Percentiles rank a stretch among this genome's conserved stretches.
Conservation (phyloP, 768 basidiomycete genomes). For the Tubosaeta brunneosetosa region DNA sequence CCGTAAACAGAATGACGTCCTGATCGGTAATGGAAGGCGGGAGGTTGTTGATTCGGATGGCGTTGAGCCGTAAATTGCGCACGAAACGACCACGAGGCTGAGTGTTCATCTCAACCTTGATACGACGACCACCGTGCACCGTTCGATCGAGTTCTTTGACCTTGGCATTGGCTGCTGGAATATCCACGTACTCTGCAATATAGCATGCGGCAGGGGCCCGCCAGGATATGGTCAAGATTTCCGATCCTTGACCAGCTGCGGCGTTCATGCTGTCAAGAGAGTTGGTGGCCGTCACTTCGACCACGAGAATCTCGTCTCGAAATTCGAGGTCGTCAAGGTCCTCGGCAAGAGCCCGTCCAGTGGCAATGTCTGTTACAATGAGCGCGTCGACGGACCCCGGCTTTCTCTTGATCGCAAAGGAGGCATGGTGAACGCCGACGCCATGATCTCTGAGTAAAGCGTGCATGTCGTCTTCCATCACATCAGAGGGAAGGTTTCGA, state of each 20-base stretch:
- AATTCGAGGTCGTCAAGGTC: constrained; percentile 50
- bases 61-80: constrained; percentile 24
- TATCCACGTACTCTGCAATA: constrained; percentile 39
- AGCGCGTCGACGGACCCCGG: constrained; percentile 36
- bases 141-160: constrained; percentile 35
- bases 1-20: constrained; percentile 30
- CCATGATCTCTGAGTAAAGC: constrained; percentile 43
- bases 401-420: constrained; percentile 30
- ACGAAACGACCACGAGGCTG: constrained; percentile 31
- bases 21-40: constrained; percentile 24
- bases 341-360: constrained; percentile 37
- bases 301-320: constrained; percentile 36
- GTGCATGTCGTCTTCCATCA: constrained; percentile 36
- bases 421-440: constrained; percentile 31
- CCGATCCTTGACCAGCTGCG: constrained; percentile 26
- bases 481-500: constrained; percentile 40
- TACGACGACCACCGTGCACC: constrained; percentile 37
- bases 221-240: constrained; percentile 51
- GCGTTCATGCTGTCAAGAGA: constrained; percentile 41
- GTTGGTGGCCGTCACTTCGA: constrained; percentile 40
- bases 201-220: constrained; percentile 42
- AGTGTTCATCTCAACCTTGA: constrained; percentile 44
- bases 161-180: constrained; percentile 24
- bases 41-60: constrained; percentile 44
- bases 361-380: constrained; percentile 40